Conservation (phyloP, 495 filamentous ascomycete species). For the Xylaria cubensis region DNA sequence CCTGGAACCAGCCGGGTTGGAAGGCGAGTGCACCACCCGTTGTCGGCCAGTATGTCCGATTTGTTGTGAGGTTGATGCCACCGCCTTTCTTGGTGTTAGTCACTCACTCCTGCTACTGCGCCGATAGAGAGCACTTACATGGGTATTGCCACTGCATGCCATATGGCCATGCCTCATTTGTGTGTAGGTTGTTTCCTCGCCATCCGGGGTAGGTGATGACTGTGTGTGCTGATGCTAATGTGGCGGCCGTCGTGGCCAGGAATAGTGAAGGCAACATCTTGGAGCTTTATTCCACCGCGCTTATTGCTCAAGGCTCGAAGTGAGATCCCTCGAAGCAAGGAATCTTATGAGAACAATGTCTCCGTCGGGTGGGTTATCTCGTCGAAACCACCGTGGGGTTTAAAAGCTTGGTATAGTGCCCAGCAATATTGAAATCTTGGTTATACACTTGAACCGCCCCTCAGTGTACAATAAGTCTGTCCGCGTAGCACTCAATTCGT, state of each 20-base stretch:
- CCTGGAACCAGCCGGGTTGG: conserved; percentile 94
- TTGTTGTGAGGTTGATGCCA: conserved; percentile 76
- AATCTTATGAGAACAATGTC: not conserved
- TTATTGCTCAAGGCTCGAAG: conserved; percentile 3
- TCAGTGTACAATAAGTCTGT: not conserved
- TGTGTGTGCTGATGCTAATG: conserved; percentile 76
- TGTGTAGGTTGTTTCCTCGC: conserved; percentile 90
- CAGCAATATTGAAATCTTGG: not conserved
- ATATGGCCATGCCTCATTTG: conserved; percentile 80
- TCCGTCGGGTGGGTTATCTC: not conserved
- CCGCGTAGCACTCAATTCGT: not conserved
- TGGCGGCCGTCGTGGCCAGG: conserved; percentile 55
- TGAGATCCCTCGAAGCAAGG: conserved; percentile 10
- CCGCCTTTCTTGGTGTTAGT: conserved; percentile 67
- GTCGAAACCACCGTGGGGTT: conserved; percentile 13
- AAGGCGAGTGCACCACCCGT: conserved; percentile 83
- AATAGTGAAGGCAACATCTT: conserved; percentile 58
- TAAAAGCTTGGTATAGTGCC: not conserved
- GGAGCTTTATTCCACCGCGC: not conserved
- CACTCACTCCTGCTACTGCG: conserved; percentile 3
- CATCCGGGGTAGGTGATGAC: conserved; percentile 93
- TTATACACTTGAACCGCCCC: not conserved
- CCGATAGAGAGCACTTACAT: conserved; percentile 66
- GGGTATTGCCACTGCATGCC: conserved; percentile 99
- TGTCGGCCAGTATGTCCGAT: conserved; percentile 92